phyloP scores from a whole-genome alignment of 2,329 filamentous ascomycete genomes.

The Diaporthe aspalathi region DNA sequence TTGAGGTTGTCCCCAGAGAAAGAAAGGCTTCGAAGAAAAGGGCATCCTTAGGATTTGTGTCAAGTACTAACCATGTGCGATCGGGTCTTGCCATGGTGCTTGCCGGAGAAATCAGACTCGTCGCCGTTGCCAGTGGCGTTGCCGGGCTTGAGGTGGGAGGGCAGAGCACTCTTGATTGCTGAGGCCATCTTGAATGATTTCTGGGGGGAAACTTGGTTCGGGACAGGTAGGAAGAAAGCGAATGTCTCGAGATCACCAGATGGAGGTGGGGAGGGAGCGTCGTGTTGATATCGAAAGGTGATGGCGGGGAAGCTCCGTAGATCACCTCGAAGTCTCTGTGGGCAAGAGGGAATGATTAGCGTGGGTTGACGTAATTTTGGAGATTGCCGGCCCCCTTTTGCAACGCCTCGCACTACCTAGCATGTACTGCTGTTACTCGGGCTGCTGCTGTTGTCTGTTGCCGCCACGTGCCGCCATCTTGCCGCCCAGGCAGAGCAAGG shows the following conservation, averaged over 20 bases:
- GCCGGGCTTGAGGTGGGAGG: constrained; percentile 82
- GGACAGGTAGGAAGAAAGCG: background rate
- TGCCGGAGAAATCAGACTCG: constrained; percentile 65
- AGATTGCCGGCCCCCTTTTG: background rate
- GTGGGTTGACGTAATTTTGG: constrained; percentile 36
- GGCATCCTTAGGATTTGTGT: background rate
- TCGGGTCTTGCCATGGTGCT: constrained; percentile 86
- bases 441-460: background rate
- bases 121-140: constrained; percentile 59
- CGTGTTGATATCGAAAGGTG: constrained; percentile 31
- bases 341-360: constrained; percentile 34
- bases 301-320: constrained; percentile 32
- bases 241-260: constrained; percentile 7
- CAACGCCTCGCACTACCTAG: background rate
- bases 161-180: constrained; percentile 79
- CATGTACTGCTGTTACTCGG: background rate
- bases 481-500: background rate
- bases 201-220: background rate
- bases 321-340: constrained; percentile 30
- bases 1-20: too few species aligned
- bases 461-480: constrained; percentile 7
- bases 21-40: background rate
- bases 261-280: constrained; percentile 7
- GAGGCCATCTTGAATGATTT: constrained; percentile 70
- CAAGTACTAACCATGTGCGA: constrained; percentile 80